Base-by-base conservation (phyloP, 805 yeast species). In the Pichia manshurica region DNA sequence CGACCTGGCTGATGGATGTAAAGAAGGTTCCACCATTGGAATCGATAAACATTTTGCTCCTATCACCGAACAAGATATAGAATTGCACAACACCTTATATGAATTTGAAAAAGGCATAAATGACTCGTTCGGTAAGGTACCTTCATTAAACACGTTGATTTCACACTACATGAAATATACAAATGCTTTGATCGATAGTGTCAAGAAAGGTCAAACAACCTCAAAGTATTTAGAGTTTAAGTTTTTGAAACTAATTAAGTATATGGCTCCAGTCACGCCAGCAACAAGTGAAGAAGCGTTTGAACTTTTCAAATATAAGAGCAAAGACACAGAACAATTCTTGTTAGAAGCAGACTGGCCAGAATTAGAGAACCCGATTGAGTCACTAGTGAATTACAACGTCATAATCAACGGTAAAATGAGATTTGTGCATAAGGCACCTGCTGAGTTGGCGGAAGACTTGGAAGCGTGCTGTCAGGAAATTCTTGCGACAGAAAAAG, bases 121-220 rank as follows among this genome's bases (percentile, higher is more conserved):
- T 15, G 71, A 69, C 7, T 79, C 96, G 0, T 77, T 87, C 47
- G 78, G 71, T 20, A 69, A 66, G 1, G 74, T 78, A 0, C 65
- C 84, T 23, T 73, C 89, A 0, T 69, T 91, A 61, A 91, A 93
- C 63, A 90, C 96, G 0, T 81, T 88, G 1, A 77, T 93, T 21
- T 87, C 97, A 0, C 95, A 89, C 60, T 84, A 80, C 58, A 91
- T 89, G 96, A 93, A 89, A 59, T 63, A 82, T 43, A 84, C 95
- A 10, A 78, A 81, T 56, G 54, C 70, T 1, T 56, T 86, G 16
- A 65, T 78, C 9, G 62, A 67, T 37, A 67, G 65, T 0, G 50
- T 87, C n/a, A 56, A 78, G 10, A 53, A 76, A 48, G 73, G 77
- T 40, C 35, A 45, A 2, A 47, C 48, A 29, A 32, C 50, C 6